Base-by-base conservation (phyloP, 257 asterid species). In the Forsythia suspensa region DNA sequence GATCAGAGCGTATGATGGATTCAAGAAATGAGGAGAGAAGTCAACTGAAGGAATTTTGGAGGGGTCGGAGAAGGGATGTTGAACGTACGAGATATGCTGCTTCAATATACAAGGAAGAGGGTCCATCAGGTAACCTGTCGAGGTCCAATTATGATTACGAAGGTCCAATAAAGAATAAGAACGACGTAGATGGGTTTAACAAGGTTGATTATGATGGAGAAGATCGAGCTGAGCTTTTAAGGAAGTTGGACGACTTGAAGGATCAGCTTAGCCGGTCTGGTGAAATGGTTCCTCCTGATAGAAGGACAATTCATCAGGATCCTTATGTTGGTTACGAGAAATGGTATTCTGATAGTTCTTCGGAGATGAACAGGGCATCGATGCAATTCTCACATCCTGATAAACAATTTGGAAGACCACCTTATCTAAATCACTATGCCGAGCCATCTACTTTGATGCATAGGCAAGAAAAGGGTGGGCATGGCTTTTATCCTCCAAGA, bases 171-270 rank as follows among this genome's bases (percentile, higher is more conserved):
- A 71, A 82, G 59, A 84, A 72, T 40, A 80, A 84, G 76, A 75
- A 52, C 44, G 88, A 75, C 38, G 77, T 70, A 74, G 79, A 72
- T 66, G 90, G 82, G 36, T 78, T 76, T 72, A 82, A 74, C 77
- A 78, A 81, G 79, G 75, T 36, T 68, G 91, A 84, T n/a, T 70
- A 77, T 55, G 77, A 48, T 71, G 90, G 82, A 16, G 94, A 95
- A 37, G 91, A 89, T 75, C 86, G 81, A 63, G 94, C 80, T 42
- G 96, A 84, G 84, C 89, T 92, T 20, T 81, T 93, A 90, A 87
- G 86, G 77, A 87, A 85, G 85, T 75, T 93, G 84, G 97, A 95
- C 29, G 96, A 89, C 85, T 84, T 92, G 69, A 90, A 80, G 75
- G 88, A 80, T 59, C 87, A 88, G 82, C 81, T 95, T 72, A 87